Evolutionary conservation across 345 rosid species (phyloP).

Genomic region (Eutrema japonicum): DNA sequence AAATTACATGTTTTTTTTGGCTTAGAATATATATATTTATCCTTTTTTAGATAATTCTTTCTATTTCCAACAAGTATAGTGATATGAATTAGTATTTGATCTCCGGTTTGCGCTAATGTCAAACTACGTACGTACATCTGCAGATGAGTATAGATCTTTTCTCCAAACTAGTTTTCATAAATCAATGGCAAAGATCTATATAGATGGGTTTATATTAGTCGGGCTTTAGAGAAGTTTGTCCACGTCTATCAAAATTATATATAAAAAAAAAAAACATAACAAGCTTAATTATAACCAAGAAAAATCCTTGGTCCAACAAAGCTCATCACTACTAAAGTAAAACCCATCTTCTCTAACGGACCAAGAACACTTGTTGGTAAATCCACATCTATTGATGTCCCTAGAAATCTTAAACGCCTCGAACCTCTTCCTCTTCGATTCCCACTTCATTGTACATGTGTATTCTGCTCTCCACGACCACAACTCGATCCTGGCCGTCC

Average conservation of each 20-base stretch:
- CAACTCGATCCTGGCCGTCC: slow-evolving; percentile 58
- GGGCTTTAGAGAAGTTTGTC: neutral
- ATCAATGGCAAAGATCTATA: no score
- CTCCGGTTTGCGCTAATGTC: no score
- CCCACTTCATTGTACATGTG: slow-evolving; percentile 86
- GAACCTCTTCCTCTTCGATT: slow-evolving; percentile 55
- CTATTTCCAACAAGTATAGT: neutral
- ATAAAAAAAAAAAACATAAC: neutral
- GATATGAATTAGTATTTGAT: neutral
- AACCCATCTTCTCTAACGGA: slow-evolving; percentile 85
- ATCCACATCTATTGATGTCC: slow-evolving; percentile 63
- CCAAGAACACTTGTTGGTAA: slow-evolving; percentile 79
- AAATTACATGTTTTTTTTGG: neutral
- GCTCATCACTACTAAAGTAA: slow-evolving; percentile 82
- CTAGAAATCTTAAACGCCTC: slow-evolving; percentile 66
- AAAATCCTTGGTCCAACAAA: slow-evolving; percentile 82
- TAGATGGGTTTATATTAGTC: neutral
- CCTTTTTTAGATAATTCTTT: neutral
- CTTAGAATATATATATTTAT: neutral
- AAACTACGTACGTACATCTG: no score
- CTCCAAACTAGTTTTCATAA: no score
- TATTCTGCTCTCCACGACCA: slow-evolving; percentile 49
- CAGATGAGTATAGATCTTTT: no score
- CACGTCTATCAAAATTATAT: neutral
- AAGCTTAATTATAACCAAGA: slow-evolving; percentile 51